These are phyloP conservation scores for Boletus reticulatus DNA, from an alignment of 768 basidiomycete species.

Conservation along the genomic window DNA sequence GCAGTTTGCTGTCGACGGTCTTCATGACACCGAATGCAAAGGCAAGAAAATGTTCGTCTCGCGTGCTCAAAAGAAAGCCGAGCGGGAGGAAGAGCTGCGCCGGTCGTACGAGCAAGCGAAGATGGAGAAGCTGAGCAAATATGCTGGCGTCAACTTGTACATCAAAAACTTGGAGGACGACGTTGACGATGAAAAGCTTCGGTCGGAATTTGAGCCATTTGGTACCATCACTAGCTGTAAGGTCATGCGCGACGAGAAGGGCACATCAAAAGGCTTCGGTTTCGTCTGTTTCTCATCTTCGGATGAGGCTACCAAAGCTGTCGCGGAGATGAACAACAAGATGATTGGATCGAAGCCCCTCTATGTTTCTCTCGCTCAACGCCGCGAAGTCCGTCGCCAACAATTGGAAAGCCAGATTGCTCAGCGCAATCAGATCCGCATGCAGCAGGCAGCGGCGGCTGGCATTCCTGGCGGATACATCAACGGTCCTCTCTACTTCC, in stretches of 20 bases:
- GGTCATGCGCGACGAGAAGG: conserved; percentile 98
- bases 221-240: conserved; percentile 98
- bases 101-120: conserved; percentile 92
- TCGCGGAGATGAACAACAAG: conserved; percentile 99
- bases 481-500: conserved; percentile 64
- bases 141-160: conserved; percentile 98
- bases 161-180: conserved; percentile 99
- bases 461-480: conserved; percentile 61
- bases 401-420: conserved; percentile 99
- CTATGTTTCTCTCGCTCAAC: conserved; percentile 97
- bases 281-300: conserved; percentile 99
- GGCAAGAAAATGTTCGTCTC: conserved; percentile 93
- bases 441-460: conserved; percentile 92
- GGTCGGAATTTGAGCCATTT: conserved; percentile 93
- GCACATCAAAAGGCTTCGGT: conserved; percentile 92
- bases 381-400: conserved; percentile 96
- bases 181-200: conserved; percentile 95
- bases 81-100: conserved; percentile 96
- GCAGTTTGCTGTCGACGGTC: conserved; percentile 79
- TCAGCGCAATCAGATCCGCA: conserved; percentile 92
- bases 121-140: conserved; percentile 97
- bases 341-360: conserved; percentile 99
- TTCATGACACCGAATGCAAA: conserved; percentile 82
- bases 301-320: conserved; percentile 98
- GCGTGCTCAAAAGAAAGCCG: conserved; percentile 97